These are phyloP conservation scores for Phytophthora podocarpi DNA, from an alignment of 352 stramenopile genomes.

Conservation along the genomic window DNA sequence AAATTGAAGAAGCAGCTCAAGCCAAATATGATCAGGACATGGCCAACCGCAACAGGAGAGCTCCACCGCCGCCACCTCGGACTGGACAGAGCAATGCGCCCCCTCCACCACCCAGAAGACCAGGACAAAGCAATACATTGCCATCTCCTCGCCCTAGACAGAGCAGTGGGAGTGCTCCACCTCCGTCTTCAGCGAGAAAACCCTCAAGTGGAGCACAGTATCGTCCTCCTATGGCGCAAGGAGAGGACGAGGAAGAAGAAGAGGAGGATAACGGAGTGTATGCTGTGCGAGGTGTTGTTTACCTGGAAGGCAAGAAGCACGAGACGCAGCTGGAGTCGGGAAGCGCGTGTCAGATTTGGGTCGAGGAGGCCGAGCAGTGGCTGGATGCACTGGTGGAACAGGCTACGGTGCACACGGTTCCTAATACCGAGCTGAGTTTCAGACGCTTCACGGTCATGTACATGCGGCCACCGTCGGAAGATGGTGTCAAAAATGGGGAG, in stretches of 20 bases:
- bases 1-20: slow-evolving; percentile 75
- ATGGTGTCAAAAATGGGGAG: slow-evolving; percentile 9
- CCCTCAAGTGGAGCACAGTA: slow-evolving; percentile 7
- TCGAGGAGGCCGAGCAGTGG: slow-evolving; percentile 79
- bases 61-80: slow-evolving; percentile 44
- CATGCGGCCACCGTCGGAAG: slow-evolving; percentile 42
- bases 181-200: background rate
- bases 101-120: slow-evolving; percentile 16
- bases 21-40: slow-evolving; percentile 68
- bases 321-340: slow-evolving; percentile 68
- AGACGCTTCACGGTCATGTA: slow-evolving; percentile 71
- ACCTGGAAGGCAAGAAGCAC: slow-evolving; percentile 82
- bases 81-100: slow-evolving; percentile 12
- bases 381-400: slow-evolving; percentile 74
- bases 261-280: slow-evolving; percentile 81
- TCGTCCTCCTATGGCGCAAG: slow-evolving; percentile 5
- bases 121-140: background rate
- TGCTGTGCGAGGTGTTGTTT: slow-evolving; percentile 65
- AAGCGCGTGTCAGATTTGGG: slow-evolving; percentile 84
- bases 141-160: slow-evolving; percentile 1
- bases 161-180: background rate
- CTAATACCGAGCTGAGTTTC: slow-evolving; percentile 72
- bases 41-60: slow-evolving; percentile 16
- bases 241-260: slow-evolving; percentile 38
- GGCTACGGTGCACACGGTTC: slow-evolving; percentile 58